Percentiles rank a stretch among this genome's conserved stretches.
phyloP scores from a whole-genome alignment of 176 grass and related monocot genomes.

The sorghum (Sorghum bicolor) region DNA sequence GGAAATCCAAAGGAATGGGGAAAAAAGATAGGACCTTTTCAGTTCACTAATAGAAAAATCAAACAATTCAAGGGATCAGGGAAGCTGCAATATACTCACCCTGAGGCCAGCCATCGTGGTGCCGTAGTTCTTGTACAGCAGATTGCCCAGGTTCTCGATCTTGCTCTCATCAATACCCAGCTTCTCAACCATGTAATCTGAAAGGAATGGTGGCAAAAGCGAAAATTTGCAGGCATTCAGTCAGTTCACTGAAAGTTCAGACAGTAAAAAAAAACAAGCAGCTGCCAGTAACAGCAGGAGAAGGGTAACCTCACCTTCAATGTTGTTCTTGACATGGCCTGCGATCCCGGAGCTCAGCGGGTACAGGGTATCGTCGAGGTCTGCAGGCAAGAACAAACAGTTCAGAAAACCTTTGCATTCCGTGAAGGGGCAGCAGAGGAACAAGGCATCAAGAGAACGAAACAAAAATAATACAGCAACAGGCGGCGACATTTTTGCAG shows the following conservation, averaged over 20 bases:
- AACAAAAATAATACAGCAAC: background rate
- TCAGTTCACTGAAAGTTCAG: conserved; percentile 1
- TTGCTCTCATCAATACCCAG: conserved; percentile 76
- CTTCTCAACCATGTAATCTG: conserved; percentile 90
- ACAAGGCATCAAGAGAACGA: background rate
- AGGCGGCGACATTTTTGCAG: conserved; percentile 4
- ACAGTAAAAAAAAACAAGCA: background rate
- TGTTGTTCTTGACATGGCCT: conserved; percentile 67
- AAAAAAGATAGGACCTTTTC: background rate
- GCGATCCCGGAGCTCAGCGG: conserved; percentile 84
- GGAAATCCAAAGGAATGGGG: background rate
- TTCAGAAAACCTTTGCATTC: conserved; percentile 34
- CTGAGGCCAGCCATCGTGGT: conserved; percentile 95
- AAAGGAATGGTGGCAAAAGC: background rate
- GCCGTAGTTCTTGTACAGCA: conserved; percentile 92
- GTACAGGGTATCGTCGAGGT: conserved; percentile 96
- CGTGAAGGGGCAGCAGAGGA: background rate
- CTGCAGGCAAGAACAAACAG: conserved; percentile 36
- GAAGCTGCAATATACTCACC: conserved; percentile 33
- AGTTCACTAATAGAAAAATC: background rate
- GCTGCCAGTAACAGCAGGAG: background rate
- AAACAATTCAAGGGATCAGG: background rate
- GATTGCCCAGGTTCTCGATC: conserved; percentile 62
- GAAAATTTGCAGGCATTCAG: background rate
- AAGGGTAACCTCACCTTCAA: conserved; percentile 42